Evolutionary conservation across 805 yeast genomes (phyloP).

Genomic region (Kazachstania psychrophila): DNA sequence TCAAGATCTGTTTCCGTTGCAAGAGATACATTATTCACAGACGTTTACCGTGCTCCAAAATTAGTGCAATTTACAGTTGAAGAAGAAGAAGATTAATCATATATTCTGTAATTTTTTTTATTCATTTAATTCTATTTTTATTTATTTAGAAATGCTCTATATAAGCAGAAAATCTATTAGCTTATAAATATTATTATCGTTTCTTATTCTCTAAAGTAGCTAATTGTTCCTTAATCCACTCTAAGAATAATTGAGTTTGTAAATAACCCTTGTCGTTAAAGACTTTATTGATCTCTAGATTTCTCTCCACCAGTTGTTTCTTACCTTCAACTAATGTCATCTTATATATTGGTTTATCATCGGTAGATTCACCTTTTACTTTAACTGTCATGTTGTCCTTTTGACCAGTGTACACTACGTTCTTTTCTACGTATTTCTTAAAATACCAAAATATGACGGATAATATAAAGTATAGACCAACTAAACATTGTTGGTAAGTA

Average conservation of each 20-base stretch:
- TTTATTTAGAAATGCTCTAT: neutral
- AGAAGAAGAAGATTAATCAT: constrained; percentile 6
- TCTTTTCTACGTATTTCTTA: constrained; percentile 32
- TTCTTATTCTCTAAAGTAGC: constrained; percentile 25
- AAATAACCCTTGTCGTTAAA: constrained; percentile 37
- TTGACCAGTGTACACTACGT: constrained; percentile 38
- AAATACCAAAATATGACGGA: constrained; percentile 34
- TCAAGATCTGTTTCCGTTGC: constrained; percentile 39
- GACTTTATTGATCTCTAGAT: constrained; percentile 28
- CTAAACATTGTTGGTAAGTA: constrained; percentile 32
- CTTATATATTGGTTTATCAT: constrained; percentile 37
- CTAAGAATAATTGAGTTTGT: constrained; percentile 33
- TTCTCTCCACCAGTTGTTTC: constrained; percentile 10
- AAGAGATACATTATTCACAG: constrained; percentile 44
- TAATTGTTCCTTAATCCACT: constrained; percentile 32
- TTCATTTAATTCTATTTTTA: neutral
- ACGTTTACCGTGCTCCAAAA: constrained; percentile 48
- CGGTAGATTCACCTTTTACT: constrained; percentile 29
- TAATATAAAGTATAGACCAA: constrained; percentile 34
- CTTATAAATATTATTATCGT: constrained; percentile 30
- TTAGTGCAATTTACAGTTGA: constrained; percentile 39
- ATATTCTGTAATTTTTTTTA: neutral
- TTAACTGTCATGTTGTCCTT: constrained; percentile 23
- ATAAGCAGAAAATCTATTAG: constrained; percentile 11
- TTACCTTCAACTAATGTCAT: constrained; percentile 27